Evolutionary conservation across 352 stramenopile genomes (phyloP), one percentile per base, ranked within the genome.

Genomic region (Blastocystis sp.): DNA sequence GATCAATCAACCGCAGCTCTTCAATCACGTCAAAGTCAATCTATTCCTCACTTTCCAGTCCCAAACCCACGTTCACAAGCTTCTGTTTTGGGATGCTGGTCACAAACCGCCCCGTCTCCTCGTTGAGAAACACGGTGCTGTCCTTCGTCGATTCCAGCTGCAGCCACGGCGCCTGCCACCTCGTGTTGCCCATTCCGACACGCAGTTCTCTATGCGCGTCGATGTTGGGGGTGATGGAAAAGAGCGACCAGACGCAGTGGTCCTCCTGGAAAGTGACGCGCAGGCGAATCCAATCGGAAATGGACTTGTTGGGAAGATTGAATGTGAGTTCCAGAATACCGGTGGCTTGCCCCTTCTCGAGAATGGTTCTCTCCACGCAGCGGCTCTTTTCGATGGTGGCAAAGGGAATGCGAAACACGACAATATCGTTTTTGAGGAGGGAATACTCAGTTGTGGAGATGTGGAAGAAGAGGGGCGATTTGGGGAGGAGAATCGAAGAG

Each of bases 121-220:
- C 53, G n/a, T 84, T 67, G 43, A 67, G 34, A 56, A 59, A 84
- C 52, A 64, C 10, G 4, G 14, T 9, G 21, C 48, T 45, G 23
- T 84, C 74, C 64, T 52, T 71, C 64, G 17, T 14, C 19, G n/a
- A 28, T 34, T 62, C 19, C n/a, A 84, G 23, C 60, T 84, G n/a
- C 38, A 69, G 45, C 74, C 74, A 84, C 3, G 40, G 43, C 7
- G 34, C 21, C 40, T 21, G 23, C 41, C 34, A n/a, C 38, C 1
- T 52, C 23, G 11, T 60, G n/a, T 14, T 1, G 53, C n/a, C 52
- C 66, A 10, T 21, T 38, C 14, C 48, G 48, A 7, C 14, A 7
- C 48, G 5, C 48, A 56, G 5, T 14, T 56, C 48, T 56, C 28
- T 76, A 17, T 76, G 52, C 28, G 52, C 48, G 19, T 60, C 48